Evolutionary conservation across 495 filamentous ascomycete species (phyloP).

Genomic region (Penicillium coffeae): DNA sequence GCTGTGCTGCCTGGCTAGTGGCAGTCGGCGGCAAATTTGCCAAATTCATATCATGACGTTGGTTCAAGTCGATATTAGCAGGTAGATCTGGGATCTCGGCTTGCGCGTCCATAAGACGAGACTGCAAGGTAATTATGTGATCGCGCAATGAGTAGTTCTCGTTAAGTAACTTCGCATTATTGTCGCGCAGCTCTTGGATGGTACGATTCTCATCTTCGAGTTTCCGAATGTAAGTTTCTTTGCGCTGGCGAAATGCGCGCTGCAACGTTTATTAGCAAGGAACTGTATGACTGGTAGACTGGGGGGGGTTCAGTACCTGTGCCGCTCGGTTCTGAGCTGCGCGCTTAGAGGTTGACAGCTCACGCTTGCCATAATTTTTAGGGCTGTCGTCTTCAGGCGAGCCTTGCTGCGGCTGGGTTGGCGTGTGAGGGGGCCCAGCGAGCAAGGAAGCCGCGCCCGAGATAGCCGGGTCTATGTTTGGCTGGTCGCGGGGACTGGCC

Average conservation of each 20-base stretch:
- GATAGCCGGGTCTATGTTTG: constrained; percentile 53
- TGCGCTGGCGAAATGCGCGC: constrained; percentile 96
- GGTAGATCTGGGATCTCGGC: constrained; percentile 84
- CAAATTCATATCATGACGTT: constrained; percentile 31
- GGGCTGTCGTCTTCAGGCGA: constrained; percentile 34
- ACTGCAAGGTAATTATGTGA: constrained; percentile 87
- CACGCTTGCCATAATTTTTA: constrained; percentile 68
- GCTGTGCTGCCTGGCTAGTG: constrained; percentile 24
- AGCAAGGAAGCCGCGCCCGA: constrained; percentile 41
- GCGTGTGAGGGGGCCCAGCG: constrained; percentile 33
- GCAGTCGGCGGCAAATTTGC: constrained; percentile 11
- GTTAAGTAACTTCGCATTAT: constrained; percentile 67
- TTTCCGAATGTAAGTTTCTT: constrained; percentile 96
- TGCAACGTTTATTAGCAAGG: constrained; percentile 29
- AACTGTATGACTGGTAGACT: neutral
- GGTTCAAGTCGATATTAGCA: constrained; percentile 52
- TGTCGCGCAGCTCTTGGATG: constrained; percentile 62
- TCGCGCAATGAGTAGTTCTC: constrained; percentile 90
- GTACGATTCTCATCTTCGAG: constrained; percentile 87
- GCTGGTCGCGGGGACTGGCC: constrained; percentile 44
- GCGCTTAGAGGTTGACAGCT: constrained; percentile 90
- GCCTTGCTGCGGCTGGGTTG: constrained; percentile 28
- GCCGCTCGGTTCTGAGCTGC: constrained; percentile 96
- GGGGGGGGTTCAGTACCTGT: constrained; percentile 69
- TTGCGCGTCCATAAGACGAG: constrained; percentile 76